A percentile compares a stretch with the other conserved stretches of the same genome.
phyloP scores from a whole-genome alignment of 2,329 filamentous ascomycete genomes.

The Colletotrichum theobromicola region DNA sequence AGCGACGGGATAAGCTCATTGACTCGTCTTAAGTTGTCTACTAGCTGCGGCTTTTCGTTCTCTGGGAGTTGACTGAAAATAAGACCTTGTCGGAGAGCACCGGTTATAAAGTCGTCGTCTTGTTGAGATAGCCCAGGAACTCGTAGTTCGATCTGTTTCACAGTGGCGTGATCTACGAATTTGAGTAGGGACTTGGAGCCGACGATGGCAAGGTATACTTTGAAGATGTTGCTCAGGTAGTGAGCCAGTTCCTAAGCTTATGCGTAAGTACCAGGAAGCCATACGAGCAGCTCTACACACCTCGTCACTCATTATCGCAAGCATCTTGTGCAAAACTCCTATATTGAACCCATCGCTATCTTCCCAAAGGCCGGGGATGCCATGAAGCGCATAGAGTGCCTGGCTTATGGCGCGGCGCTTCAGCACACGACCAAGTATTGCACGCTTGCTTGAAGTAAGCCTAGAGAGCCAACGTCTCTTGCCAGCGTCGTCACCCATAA shows the following conservation, averaged over 20 bases:
- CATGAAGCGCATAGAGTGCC: neutral
- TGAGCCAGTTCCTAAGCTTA: too few relatives aligned
- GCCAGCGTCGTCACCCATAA: neutral
- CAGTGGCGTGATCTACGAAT: too few relatives aligned
- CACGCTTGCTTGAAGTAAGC: neutral
- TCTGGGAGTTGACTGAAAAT: too few relatives aligned
- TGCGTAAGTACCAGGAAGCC: too few relatives aligned
- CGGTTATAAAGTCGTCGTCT: too few relatives aligned
- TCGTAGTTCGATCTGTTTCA: too few relatives aligned
- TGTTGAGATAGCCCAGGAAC: too few relatives aligned
- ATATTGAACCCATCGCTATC: neutral
- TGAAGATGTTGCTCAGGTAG: too few relatives aligned
- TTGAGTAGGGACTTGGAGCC: too few relatives aligned
- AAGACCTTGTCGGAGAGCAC: too few relatives aligned
- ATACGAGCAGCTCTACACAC: neutral
- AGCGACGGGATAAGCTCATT: neutral
- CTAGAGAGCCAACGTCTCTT: neutral
- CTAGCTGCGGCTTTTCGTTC: too few relatives aligned
- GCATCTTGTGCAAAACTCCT: neutral
- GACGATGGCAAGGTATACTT: too few relatives aligned
- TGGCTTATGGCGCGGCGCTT: neutral
- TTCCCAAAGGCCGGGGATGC: neutral
- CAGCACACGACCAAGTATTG: neutral
- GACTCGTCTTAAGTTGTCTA: neutral
- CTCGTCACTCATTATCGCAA: neutral